Evolutionary conservation across 176 grass and related monocot species (phyloP), one percentile per base, ranked within the genome.

Genomic region (Juncus inflexus): DNA sequence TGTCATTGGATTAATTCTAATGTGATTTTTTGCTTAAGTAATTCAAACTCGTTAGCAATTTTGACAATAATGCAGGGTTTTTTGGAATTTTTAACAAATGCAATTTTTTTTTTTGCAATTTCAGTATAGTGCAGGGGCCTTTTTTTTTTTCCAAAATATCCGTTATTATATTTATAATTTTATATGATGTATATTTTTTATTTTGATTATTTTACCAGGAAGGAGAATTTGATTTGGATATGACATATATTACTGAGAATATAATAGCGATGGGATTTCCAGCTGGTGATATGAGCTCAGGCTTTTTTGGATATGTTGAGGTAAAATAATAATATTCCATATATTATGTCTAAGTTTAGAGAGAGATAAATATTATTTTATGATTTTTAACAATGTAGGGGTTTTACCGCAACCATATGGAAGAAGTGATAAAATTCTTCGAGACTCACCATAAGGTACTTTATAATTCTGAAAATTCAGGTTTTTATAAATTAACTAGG

Each of bases 231-330:
- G 94, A 99, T 99, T 79, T 99, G 79, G 94, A 99, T 67, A 99
- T 99, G 94, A 99, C 94, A 77, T 99, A 99, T 79, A 99, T 99
- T 75, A 99, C 94, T 9, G 94, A 99, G 75, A 99, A 99, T 61
- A 90, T 99, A 68, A 99, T 99, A 77, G 94, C 94, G 49, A 99
- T 99, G 94, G 94, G 94, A 69, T 99, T 99, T 58, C 94, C 94
- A 71, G 94, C 94, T 37, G 94, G 94, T 75, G 94, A 99, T 82
- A 76, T 92, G 78, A 99, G 94, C 62, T 99, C 94, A 66, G 94
- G 94, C 7, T 76, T 99, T 92, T 92, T 99, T 60, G 94, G 94
- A 84, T 99, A 99, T 78, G 87, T 99, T 90, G 94, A 99, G 94
- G 94, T 92, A 73, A 74, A 6, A 15, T 56, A 41, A 77, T 79